Base-by-base conservation (phyloP, 2,329 filamentous ascomycete genomes). In the Fragosphaeria purpurea region DNA sequence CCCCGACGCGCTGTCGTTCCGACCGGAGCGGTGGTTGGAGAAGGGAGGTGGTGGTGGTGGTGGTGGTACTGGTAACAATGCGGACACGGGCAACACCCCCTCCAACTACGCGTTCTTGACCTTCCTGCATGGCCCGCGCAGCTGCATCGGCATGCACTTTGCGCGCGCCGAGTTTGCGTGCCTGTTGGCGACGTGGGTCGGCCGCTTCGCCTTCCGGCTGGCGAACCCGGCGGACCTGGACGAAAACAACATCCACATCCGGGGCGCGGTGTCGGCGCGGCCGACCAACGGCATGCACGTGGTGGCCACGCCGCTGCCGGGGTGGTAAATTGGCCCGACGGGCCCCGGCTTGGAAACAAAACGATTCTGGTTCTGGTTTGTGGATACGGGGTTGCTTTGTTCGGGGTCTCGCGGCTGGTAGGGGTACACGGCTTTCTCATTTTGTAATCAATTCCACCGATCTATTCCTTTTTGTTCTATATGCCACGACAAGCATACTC, bases 81-180 rank as follows among this genome's bases (percentile, higher is more conserved):
- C 63, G 34, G 66, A 67, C 53, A 67, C 65, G 61, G 88, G 88
- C 6, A 86, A 86, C 7, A 84, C 87, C 1, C 71, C 74, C 12
- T 87, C 76, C 57, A 93, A 91, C 65, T 95, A 85, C 63, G 78
- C 83, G 1, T 83, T 85, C 59, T 63, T 91, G 67, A 91, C 87
- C 0, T 95, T 95, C 67, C 65, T 95, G 52, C 88, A 95, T 63
- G 90, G 90, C 0, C 88, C 89, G 2, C 72, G 89, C 48, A 86
- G 83, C 61, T 95, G 90, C 62, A 95, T 95, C 58, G 90, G 89
- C 0, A 77, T 83, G 65, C 73, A 74, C 2, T 95, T 95, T 67
- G 86, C 90, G 0, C 84, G 81, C 62, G 80, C 84, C 1, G 91
- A 96, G 71, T 86, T 95, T 66, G 88, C 87, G 7, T 91, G 85